These are phyloP conservation scores for Tylopilus subfusipes DNA, from an alignment of 768 basidiomycete genomes.

Conservation along the genomic window DNA sequence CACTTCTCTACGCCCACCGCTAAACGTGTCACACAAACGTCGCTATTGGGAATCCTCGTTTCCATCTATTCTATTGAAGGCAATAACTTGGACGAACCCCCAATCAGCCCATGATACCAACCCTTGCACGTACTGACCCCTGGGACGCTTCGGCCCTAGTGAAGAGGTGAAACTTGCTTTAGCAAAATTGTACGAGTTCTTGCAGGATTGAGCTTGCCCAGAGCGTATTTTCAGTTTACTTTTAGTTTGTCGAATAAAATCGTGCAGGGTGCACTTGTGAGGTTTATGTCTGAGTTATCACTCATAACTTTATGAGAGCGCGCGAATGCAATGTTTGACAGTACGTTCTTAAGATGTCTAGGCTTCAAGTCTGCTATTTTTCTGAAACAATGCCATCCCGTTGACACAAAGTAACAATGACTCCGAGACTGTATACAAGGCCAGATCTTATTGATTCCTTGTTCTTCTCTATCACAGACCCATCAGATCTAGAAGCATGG, in stretches of 20 bases:
- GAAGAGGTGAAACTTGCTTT: background rate
- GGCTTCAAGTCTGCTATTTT: background rate
- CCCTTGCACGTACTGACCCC: conserved; percentile 3
- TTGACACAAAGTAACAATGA: background rate
- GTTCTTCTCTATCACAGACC: conserved; percentile 10
- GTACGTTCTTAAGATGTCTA: background rate
- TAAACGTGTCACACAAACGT: conserved; percentile 6
- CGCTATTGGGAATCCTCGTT: conserved; percentile 11
- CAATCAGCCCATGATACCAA: conserved; percentile 7
- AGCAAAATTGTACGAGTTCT: background rate
- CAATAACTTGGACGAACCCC: conserved; percentile 4
- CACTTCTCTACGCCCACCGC: conserved; percentile 28
- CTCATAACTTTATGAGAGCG: background rate
- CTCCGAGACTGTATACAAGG: conserved; percentile 8
- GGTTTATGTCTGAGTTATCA: background rate
- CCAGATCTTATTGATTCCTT: conserved; percentile 21
- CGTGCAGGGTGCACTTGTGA: background rate
- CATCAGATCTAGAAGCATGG: conserved; percentile 26
- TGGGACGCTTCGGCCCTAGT: background rate
- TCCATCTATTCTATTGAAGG: conserved; percentile 2
- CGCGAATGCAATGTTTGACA: background rate
- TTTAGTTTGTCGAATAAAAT: background rate
- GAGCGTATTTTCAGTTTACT: background rate
- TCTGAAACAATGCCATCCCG: background rate
- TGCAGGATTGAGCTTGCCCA: background rate